Base-by-base conservation (phyloP, 2,329 filamentous ascomycete species). In the Cucurbitaria berberidis region DNA sequence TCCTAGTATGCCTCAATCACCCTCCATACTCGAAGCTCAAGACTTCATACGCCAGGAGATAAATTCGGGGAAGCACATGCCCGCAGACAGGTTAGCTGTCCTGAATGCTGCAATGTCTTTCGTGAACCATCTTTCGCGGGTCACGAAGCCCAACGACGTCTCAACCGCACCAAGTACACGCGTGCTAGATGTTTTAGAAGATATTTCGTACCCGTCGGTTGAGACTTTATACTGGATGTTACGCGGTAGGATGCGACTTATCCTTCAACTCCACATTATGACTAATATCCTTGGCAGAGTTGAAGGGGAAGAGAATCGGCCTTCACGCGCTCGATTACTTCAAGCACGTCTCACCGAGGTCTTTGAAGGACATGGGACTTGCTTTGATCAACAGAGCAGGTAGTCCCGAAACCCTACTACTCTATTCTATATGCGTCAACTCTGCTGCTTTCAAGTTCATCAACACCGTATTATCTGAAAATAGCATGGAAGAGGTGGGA, bases 341-440 rank as follows among this genome's bases (percentile, higher is more conserved):
- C 51, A 63, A 63, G 32, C 59, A 63, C 22, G 58, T 67, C 10
- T 62, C 62, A 3, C 56, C 52, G 27, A 55, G 53, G 8, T 64
- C 64, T 1, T 22, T 67, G 16, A 61, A 57, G 24, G 30, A 19
- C 4, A 67, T 67, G 62, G 55, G 55, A 5, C 48, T 62, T 4
- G 60, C 62, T 4, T 34, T 65, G 30, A 60, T 65, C 24, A 55
- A 61, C 30, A 36, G 38, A 36, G 46, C 36, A 18, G 60, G 36
- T 5, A 46, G 53, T 42, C 34, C 56, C 15, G 55, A 59, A n/a
- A 62, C 55, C 1, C 42, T 65, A 2, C 48, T 67, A 9, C 59
- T 62, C 9, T 67, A 62, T 34, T 62, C 64, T 0, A 60, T 67
- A 16, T 67, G 64, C 32, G 60, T 63, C 13, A 67, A 65, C 27